A percentile compares a stretch with the other conserved stretches of the same genome.
Conservation (phyloP, 441 rosid species). For the Oxalis stricta region DNA sequence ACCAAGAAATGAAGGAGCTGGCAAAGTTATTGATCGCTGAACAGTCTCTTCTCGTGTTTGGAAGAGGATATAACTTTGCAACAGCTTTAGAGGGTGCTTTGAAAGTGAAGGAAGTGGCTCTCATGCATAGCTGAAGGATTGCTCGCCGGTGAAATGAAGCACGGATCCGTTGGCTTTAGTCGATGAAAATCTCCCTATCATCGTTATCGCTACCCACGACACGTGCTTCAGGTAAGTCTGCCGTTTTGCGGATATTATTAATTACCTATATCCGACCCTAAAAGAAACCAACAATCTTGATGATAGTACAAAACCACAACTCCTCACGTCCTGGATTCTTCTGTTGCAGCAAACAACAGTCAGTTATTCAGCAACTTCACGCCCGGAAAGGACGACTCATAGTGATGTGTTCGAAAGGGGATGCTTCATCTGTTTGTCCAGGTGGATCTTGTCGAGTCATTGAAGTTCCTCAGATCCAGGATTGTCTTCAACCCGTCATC, state of each 20-base stretch:
- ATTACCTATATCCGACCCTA: not conserved
- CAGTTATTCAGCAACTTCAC: slow-evolving; percentile 87
- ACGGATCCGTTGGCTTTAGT: slow-evolving; percentile 88
- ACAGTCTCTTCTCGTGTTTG: slow-evolving; percentile 89
- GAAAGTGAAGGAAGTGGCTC: slow-evolving; percentile 90
- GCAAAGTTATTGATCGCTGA: slow-evolving; percentile 61
- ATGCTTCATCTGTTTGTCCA: slow-evolving; percentile 55
- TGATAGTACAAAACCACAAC: no score
- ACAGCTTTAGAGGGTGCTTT: slow-evolving; percentile 91
- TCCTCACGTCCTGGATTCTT: no score
- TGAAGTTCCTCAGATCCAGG: slow-evolving; percentile 89
- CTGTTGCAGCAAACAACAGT: slow-evolving; percentile 77
- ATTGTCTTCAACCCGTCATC: slow-evolving; percentile 87
- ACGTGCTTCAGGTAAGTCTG: slow-evolving; percentile 66
- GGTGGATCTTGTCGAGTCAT: slow-evolving; percentile 58
- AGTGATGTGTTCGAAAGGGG: slow-evolving; percentile 70
- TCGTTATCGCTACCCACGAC: slow-evolving; percentile 81
- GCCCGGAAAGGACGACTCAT: slow-evolving; percentile 84
- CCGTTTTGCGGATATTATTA: not conserved
- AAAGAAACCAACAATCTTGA: slow-evolving; percentile 7
- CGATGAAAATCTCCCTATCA: slow-evolving; percentile 79
- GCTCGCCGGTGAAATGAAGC: slow-evolving; percentile 98
- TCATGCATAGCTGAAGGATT: slow-evolving; percentile 96
- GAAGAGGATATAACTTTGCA: slow-evolving; percentile 88
- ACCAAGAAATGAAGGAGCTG: slow-evolving; percentile 73